These are phyloP conservation scores for Globisporangium heterothallicum DNA, from an alignment of 352 stramenopile genomes.

Conservation along the genomic window DNA sequence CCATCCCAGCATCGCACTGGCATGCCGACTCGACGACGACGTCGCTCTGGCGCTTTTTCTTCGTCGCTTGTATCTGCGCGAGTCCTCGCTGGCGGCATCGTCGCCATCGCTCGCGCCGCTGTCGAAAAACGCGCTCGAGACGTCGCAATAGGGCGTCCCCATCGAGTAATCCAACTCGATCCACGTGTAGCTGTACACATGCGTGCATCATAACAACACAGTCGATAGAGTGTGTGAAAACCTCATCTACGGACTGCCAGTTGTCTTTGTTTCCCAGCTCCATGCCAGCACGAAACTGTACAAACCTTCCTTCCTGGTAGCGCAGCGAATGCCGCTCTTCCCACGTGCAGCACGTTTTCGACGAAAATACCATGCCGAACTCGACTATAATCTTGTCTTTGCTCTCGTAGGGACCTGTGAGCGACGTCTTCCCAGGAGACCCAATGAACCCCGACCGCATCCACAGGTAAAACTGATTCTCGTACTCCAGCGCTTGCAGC, in stretches of 20 bases:
- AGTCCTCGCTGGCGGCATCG: conserved; percentile 18
- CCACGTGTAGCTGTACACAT: conserved; percentile 49
- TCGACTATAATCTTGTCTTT: conserved; percentile 32
- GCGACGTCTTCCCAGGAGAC: conserved; percentile 32
- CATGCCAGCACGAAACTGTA: not conserved
- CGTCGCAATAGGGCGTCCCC: conserved; percentile 35
- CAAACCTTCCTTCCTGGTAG: conserved; percentile 44
- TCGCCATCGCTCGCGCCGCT: conserved; percentile 19
- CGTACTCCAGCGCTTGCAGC: conserved; percentile 49
- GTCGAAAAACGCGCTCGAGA: conserved; percentile 26
- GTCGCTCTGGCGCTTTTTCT: not conserved
- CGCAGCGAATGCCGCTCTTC: conserved; percentile 40
- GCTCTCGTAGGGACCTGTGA: conserved; percentile 34
- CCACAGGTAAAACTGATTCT: conserved; percentile 49
- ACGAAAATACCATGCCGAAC: conserved; percentile 43
- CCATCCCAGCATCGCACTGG: conserved; percentile 11
- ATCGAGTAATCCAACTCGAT: conserved; percentile 61
- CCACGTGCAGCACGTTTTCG: conserved; percentile 52
- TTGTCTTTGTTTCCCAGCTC: not conserved
- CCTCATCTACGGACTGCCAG: not conserved
- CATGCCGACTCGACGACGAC: not conserved
- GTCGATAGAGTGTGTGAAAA: too few species aligned
- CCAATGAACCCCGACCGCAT: conserved; percentile 40
- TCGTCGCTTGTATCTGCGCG: conserved; percentile 12
- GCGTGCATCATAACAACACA: not conserved